phyloP scores from a whole-genome alignment of 495 filamentous ascomycete species.

The Barbatosphaeria neglecta region DNA sequence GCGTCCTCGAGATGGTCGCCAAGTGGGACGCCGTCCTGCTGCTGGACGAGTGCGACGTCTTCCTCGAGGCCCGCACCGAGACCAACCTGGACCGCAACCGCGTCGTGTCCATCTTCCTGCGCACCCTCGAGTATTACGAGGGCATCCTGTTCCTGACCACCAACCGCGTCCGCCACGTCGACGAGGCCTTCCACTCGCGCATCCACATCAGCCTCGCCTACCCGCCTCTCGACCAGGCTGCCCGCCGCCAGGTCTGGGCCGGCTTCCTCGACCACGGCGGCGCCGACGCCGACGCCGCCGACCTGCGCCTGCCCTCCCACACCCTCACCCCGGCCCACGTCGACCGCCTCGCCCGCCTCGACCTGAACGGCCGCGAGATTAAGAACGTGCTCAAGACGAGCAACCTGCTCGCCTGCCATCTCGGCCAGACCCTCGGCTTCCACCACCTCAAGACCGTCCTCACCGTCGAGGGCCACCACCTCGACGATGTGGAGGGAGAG shows the following conservation, averaged over 20 bases:
- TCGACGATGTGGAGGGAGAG: not conserved
- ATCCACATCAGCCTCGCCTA: conserved; percentile 31
- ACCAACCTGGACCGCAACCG: conserved; percentile 35
- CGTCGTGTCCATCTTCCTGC: conserved; percentile 38
- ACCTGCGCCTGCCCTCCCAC: not conserved
- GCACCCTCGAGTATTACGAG: conserved; percentile 35
- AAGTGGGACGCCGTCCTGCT: conserved; percentile 39
- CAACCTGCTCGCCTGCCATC: conserved; percentile 10
- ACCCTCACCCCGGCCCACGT: conserved; percentile 5
- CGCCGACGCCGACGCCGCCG: not conserved
- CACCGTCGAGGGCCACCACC: conserved; percentile 3
- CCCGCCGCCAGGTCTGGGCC: conserved; percentile 8
- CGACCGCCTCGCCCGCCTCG: conserved; percentile 12
- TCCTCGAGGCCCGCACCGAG: conserved; percentile 42
- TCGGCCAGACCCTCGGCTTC: conserved; percentile 5
- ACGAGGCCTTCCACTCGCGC: conserved; percentile 31
- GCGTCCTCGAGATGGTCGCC: conserved; percentile 32
- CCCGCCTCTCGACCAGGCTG: conserved; percentile 13
- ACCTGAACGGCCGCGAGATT: conserved; percentile 22
- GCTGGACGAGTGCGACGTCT: conserved; percentile 53
- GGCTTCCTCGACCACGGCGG: conserved; percentile 4
- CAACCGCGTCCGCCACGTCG: conserved; percentile 32
- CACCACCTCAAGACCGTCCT: conserved; percentile 9
- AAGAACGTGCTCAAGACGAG: conserved; percentile 35
- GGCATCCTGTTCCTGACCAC: conserved; percentile 48